Evolutionary conservation across 2,329 filamentous ascomycete genomes (phyloP), one percentile per base, ranked within the genome.

Genomic region (Aquanectria penicillioides): DNA sequence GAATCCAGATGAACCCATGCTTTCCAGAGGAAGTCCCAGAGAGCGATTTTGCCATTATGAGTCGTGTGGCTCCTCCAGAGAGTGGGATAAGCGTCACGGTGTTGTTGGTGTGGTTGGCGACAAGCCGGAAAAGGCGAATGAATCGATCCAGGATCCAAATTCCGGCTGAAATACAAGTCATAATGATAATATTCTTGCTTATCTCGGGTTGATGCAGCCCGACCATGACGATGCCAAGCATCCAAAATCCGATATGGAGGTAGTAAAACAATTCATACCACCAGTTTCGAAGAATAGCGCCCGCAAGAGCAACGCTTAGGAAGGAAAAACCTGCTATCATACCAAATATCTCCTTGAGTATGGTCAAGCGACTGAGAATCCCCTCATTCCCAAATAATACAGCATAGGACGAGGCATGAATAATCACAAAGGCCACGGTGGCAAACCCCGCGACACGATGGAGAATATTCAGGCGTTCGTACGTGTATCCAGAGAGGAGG

Each of bases 1-100:
- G 88, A 6, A 89, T 81, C 85, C 86, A 89, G 25, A 90, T 72
- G 66, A 88, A 89, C 64, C 84, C 86, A 68, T 90, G 87, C 60
- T 84, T 83, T 2, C 86, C 87, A 0, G 86, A 80, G 2, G 74
- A 71, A 1, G 81, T 81, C 3, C 74, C 72, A 1, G 77, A 59
- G 1, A 81, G 80, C 3, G 80, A 78, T 69, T 84, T 83, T 46
- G 78, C 73, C 26, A 88, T 73, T 0, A 80, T 77, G n/a, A 88
- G 78, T 31, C 83, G 81, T 15, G 84, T 86, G 44, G 80, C 84
- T 4, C 83, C 81, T 51, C 83, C 74, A 6, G 83, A 75, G 4
- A 88, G 78, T 5, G 85, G 81, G 20, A 80, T 78, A n/a, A 88
- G 68, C 0, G 75, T 83, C 3, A 80, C 85, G 12, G 74, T 71